Base-by-base conservation (phyloP, 2,329 filamentous ascomycete genomes). In the Claviceps sp. region DNA sequence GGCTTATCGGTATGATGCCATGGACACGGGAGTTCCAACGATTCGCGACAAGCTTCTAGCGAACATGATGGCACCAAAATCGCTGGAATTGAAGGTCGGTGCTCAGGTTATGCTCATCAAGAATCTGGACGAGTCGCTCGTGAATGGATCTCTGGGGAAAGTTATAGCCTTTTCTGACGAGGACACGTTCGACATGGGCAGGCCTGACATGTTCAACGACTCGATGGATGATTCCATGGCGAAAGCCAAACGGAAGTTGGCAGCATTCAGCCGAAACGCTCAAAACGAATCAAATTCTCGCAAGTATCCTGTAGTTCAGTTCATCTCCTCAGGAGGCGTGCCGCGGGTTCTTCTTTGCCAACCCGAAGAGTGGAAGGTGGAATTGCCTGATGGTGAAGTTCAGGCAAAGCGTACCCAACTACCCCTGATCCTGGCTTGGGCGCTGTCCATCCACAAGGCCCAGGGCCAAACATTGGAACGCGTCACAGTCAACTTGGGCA, bases 101-200 rank as follows among this genome's bases (percentile, higher is more conserved):
- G 88, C 93, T 0, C 94, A 98, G 64, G 94, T 98, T 45, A 98
- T 98, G 93, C 74, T 98, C n/a, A 96, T 98, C 74, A 98, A 98
- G 68, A 98, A 98, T 60, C 84, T 97, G 70, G 93, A 98, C 62
- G 88, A 95, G 40, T 83, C 80, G 0, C 76, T 98, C 0, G 93
- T 97, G 58, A 98, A 98, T 62, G 93, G 93, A 4, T 95, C 91
- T 0, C 75, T 98, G 9, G 93, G 93, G 23, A 90, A 86, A 55
- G 85, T 98, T 4, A 76, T 70, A 52, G 66, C 60, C 5, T 70
- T 70, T 53, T 66, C 67, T 3, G 68, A 70, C 39, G 66, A 69
- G 53, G 66, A 62, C 51, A 65, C 66, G 0, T 70, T 68, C 39
- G 65, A 68, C 29, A 66, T 68, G 64, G 59, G 53, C 2, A 60